These are phyloP conservation scores for Bolboschoenus planiculmis DNA, from an alignment of 176 grass and related monocot species.

Conservation along the genomic window DNA sequence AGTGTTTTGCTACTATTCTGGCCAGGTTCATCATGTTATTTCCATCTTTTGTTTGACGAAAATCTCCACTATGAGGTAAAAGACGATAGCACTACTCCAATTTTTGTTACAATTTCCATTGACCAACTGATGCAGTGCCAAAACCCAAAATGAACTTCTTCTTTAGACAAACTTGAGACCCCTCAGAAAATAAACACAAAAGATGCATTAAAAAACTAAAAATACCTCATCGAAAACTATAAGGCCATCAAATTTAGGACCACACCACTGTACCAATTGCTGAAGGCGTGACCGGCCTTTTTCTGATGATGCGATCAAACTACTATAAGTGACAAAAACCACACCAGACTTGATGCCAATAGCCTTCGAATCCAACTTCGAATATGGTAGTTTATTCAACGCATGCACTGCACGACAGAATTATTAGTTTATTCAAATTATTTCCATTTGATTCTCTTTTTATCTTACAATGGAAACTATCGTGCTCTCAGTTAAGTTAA, in stretches of 20 bases:
- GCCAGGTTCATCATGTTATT: constrained; percentile 1
- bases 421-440: background rate
- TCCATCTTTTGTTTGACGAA: background rate
- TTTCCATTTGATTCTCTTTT: background rate
- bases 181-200: constrained; percentile 3
- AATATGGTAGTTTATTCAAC: constrained; percentile 97
- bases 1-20: background rate
- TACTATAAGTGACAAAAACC: constrained; percentile 97
- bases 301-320: constrained; percentile 94
- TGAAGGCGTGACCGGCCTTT: constrained; percentile 92
- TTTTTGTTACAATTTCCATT: background rate
- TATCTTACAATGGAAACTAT: background rate
- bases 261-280: constrained; percentile 96
- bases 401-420: constrained; percentile 84
- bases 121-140: background rate
- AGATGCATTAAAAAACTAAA: constrained; percentile 13
- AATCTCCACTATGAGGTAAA: background rate
- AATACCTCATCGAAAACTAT: constrained; percentile 91
- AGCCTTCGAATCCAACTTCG: constrained; percentile 98
- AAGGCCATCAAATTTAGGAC: constrained; percentile 82
- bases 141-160: background rate
- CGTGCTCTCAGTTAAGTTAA: background rate
- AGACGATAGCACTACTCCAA: background rate
- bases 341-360: constrained; percentile 91
- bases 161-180: background rate